These are phyloP conservation scores for Camelina sativa DNA, from an alignment of 345 rosid species.

Conservation along the genomic window DNA sequence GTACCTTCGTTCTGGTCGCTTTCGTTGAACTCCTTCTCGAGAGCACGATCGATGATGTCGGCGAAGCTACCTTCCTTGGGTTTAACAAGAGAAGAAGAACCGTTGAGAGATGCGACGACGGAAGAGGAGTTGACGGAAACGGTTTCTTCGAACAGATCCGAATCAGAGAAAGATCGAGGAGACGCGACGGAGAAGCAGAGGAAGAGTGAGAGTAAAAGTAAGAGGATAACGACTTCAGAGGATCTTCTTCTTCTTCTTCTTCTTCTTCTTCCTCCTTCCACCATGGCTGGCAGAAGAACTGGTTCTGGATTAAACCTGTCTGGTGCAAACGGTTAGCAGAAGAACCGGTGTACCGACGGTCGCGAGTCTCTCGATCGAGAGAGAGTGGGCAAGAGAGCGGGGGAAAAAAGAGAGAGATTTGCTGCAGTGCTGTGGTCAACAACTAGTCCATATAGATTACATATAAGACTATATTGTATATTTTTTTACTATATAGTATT, in stretches of 20 bases:
- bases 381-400: slow-evolving; percentile 24
- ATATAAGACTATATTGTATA: neutral
- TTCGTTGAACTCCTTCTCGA: slow-evolving; percentile 84
- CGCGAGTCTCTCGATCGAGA: slow-evolving; percentile 24
- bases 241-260: neutral
- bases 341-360: slow-evolving; percentile 6
- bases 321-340: slow-evolving; percentile 8
- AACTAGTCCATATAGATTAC: slow-evolving; percentile 26
- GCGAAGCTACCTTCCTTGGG: slow-evolving; percentile 76
- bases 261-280: slow-evolving; percentile 33
- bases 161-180: slow-evolving; percentile 32
- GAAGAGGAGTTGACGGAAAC: slow-evolving; percentile 32
- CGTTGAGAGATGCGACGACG: slow-evolving; percentile 33
- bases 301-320: slow-evolving; percentile 37
- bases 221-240: slow-evolving; percentile 24
- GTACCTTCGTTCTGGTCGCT: slow-evolving; percentile 71
- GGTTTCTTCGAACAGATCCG: slow-evolving; percentile 39
- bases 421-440: slow-evolving; percentile 31
- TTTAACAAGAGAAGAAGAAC: slow-evolving; percentile 43
- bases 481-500: neutral
- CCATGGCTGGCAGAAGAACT: slow-evolving; percentile 47
- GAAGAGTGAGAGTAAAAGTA: slow-evolving; percentile 32
- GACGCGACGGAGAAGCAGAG: slow-evolving; percentile 35
- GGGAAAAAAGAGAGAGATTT: slow-evolving; percentile 5
- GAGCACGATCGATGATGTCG: slow-evolving; percentile 86